These are phyloP conservation scores for Dipsacomyces acuminosporus DNA, from an alignment of 371 early-diverging fungal species.

Conservation along the genomic window DNA sequence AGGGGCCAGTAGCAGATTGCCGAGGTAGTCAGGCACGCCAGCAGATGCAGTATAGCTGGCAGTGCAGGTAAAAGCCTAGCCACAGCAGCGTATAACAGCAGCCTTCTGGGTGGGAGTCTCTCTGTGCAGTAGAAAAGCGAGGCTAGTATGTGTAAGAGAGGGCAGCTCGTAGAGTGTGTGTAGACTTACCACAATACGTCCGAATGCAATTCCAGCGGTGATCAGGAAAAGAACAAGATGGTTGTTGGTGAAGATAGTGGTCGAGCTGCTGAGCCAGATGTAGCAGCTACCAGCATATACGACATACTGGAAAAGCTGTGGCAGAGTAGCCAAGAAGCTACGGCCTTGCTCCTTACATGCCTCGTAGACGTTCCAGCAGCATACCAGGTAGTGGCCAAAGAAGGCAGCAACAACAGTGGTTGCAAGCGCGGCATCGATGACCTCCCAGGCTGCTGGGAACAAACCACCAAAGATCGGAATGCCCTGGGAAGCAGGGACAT, in stretches of 20 bases:
- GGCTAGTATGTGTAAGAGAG: no score
- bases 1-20: no score
- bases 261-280: slow-evolving; percentile 68
- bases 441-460: slow-evolving; percentile 51
- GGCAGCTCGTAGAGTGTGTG: no score
- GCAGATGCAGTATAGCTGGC: no score
- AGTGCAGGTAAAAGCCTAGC: no score
- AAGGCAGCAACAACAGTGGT: slow-evolving; percentile 51
- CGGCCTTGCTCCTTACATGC: slow-evolving; percentile 62
- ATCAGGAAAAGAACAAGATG: slow-evolving; percentile 69
- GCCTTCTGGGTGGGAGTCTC: no score
- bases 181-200: slow-evolving; percentile 73
- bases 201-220: slow-evolving; percentile 77
- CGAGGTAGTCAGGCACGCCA: no score
- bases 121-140: no score
- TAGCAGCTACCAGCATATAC: slow-evolving; percentile 54
- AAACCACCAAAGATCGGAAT: slow-evolving; percentile 39
- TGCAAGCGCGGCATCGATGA: slow-evolving; percentile 55
- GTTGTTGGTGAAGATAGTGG: slow-evolving; percentile 57
- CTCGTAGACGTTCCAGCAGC: slow-evolving; percentile 57
- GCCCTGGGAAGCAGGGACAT: slow-evolving; percentile 29
- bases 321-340: slow-evolving; percentile 58
- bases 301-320: slow-evolving; percentile 61
- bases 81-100: no score
- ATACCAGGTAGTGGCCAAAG: slow-evolving; percentile 64